Conservation (phyloP, 129 eudicot genomes). For the Tagetes erecta region DNA sequence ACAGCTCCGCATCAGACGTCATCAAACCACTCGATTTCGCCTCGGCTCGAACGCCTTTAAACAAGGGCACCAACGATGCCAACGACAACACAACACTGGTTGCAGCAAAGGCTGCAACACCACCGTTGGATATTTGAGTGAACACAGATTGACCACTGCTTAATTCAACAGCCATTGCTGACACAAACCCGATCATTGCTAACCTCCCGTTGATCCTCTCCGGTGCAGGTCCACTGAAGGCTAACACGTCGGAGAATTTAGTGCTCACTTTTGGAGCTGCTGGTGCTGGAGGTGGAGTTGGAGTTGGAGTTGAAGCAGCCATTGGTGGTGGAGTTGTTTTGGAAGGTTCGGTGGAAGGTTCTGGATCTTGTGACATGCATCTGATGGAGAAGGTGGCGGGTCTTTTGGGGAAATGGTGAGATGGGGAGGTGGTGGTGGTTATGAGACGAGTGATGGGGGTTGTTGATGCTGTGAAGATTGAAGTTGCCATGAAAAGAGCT, state of each 20-base stretch:
- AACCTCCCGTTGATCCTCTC: slow-evolving; percentile 87
- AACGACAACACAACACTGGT: slow-evolving; percentile 53
- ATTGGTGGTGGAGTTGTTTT: background rate
- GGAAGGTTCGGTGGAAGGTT: slow-evolving; percentile 10
- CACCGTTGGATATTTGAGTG: slow-evolving; percentile 68
- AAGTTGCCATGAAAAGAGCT: slow-evolving; percentile 32
- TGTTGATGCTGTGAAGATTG: slow-evolving; percentile 29
- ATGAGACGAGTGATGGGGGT: slow-evolving; percentile 15
- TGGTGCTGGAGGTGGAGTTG: slow-evolving; percentile 30
- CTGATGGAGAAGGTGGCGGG: slow-evolving; percentile 7
- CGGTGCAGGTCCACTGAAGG: slow-evolving; percentile 89
- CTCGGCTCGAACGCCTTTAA: slow-evolving; percentile 63
- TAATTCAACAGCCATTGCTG: slow-evolving; percentile 67
- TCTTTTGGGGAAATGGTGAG: background rate
- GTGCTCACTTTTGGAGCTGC: slow-evolving; percentile 57
- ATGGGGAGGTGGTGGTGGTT: background rate
- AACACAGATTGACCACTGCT: slow-evolving; percentile 60
- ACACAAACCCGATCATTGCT: slow-evolving; percentile 82
- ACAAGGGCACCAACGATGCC: slow-evolving; percentile 79
- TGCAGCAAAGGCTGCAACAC: slow-evolving; percentile 56
- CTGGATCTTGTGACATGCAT: slow-evolving; percentile 31
- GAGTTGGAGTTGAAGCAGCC: slow-evolving; percentile 7
- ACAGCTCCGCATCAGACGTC: slow-evolving; percentile 81
- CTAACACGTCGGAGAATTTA: slow-evolving; percentile 53
- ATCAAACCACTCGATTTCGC: slow-evolving; percentile 60